Conservation (phyloP, 1,284 basidiomycete genomes). For the Butyriboletus appendiculatus region DNA sequence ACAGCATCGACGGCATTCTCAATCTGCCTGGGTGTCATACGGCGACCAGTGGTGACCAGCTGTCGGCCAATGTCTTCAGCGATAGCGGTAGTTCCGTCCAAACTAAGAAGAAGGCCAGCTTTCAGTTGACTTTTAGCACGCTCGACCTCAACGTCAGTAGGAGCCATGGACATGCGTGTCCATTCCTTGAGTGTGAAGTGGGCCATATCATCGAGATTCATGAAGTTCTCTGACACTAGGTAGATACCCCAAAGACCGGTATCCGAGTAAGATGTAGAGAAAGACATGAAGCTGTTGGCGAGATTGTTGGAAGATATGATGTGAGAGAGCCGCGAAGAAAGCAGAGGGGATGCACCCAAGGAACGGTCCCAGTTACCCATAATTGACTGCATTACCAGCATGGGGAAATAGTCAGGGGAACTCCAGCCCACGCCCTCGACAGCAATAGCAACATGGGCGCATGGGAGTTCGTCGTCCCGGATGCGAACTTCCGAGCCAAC, state of each 20-base stretch:
- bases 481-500: conserved; percentile 95
- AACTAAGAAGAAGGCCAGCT: conserved; percentile 86
- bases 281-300: conserved; percentile 99
- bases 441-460: conserved; percentile 93
- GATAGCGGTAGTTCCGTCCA: conserved; percentile 95
- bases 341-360: conserved; percentile 87
- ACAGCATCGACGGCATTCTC: conserved; percentile 93
- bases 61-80: conserved; percentile 99
- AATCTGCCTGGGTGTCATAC: conserved; percentile 92
- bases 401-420: conserved; percentile 98
- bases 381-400: conserved; percentile 98
- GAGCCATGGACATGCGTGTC: conserved; percentile 93
- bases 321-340: conserved; percentile 91
- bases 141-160: conserved; percentile 88
- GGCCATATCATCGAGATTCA: conserved; percentile 90
- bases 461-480: conserved; percentile 89
- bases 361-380: conserved; percentile 99
- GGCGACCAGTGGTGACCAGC: conserved; percentile 90
- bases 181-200: conserved; percentile 98
- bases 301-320: conserved; percentile 94
- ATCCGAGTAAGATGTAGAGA: conserved; percentile 99
- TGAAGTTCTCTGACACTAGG: conserved; percentile 91
- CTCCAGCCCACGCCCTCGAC: conserved; percentile 99
- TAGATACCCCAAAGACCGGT: conserved; percentile 99
- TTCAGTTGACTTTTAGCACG: conserved; percentile 98